Percentiles rank a stretch among this genome's conserved stretches.
Conservation (phyloP, 2,329 filamentous ascomycete genomes). For the Dryadomyces sulphureus region DNA sequence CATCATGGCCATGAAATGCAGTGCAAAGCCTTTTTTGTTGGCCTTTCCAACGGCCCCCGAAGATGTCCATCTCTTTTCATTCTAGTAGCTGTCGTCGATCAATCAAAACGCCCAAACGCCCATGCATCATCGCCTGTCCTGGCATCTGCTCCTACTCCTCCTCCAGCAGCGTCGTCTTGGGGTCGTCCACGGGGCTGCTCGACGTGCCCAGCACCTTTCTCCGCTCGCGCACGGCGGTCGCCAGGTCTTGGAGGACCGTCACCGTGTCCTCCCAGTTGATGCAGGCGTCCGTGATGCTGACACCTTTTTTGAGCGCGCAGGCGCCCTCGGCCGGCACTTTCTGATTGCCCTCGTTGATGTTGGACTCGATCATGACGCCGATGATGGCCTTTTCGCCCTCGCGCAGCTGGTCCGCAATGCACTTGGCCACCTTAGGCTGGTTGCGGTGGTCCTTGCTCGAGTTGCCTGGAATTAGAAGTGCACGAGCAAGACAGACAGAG, state of each 20-base stretch:
- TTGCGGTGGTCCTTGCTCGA: constrained; percentile 96
- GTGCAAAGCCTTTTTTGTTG: neutral
- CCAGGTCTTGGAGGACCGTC: constrained; percentile 67
- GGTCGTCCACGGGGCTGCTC: constrained; percentile 16
- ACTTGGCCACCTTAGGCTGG: constrained; percentile 82
- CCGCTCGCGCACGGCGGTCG: constrained; percentile 65
- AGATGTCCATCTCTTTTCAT: neutral
- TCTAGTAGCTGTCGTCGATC: neutral
- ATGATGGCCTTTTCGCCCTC: constrained; percentile 79
- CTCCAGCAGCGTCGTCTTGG: constrained; percentile 32
- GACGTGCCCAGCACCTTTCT: constrained; percentile 36
- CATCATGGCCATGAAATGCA: neutral
- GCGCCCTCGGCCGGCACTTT: constrained; percentile 80
- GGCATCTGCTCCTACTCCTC: constrained; percentile 26
- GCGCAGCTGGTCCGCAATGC: constrained; percentile 70
- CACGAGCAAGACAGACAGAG: neutral
- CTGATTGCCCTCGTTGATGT: constrained; percentile 81
- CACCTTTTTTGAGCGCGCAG: constrained; percentile 64
- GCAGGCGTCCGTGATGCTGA: constrained; percentile 92
- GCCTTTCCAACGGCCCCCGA: neutral
- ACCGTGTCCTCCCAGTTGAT: constrained; percentile 86
- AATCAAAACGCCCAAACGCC: neutral
- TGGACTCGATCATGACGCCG: constrained; percentile 97
- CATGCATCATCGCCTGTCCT: neutral
- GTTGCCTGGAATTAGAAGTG: constrained; percentile 47